Evolutionary conservation across 331 rosid genomes (phyloP).

Genomic region (Pyrus hybrid): DNA sequence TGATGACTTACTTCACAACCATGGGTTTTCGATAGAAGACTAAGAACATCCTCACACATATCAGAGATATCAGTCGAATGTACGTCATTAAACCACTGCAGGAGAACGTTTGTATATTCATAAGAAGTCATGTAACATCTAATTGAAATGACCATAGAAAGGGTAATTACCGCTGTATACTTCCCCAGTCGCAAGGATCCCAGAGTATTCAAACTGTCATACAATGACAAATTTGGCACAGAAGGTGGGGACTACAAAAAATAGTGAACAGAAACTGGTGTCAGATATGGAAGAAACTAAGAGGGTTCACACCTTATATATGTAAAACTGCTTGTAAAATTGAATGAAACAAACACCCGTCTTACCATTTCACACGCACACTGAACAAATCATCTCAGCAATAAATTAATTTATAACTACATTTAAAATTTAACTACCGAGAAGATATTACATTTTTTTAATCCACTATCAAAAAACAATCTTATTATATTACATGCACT

Average conservation of each 20-base stretch:
- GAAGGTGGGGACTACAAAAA: slow-evolving; percentile 62
- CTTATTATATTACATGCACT: neutral
- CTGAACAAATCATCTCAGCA: neutral
- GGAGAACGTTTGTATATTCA: slow-evolving; percentile 14
- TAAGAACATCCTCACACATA: slow-evolving; percentile 75
- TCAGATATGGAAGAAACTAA: neutral
- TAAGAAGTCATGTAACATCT: slow-evolving; percentile 10
- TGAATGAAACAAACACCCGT: neutral
- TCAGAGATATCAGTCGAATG: slow-evolving; percentile 69
- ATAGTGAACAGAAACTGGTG: neutral
- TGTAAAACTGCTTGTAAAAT: neutral
- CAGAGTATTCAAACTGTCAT: slow-evolving; percentile 44
- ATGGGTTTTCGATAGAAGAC: slow-evolving; percentile 44
- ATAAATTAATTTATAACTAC: neutral
- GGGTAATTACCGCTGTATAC: slow-evolving; percentile 56
- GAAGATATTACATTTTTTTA: neutral
- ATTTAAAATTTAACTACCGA: neutral
- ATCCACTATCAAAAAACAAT: neutral
- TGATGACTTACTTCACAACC: slow-evolving; percentile 76
- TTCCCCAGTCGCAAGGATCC: slow-evolving; percentile 73
- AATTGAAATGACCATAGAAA: slow-evolving; percentile 6
- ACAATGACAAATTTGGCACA: too few relatives aligned
- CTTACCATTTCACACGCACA: neutral
- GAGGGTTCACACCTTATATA: neutral
- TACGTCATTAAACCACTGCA: slow-evolving; percentile 92